Evolutionary conservation across 2,329 filamentous ascomycete genomes (phyloP).

Genomic region (Fusarium brevicatenulatum): DNA sequence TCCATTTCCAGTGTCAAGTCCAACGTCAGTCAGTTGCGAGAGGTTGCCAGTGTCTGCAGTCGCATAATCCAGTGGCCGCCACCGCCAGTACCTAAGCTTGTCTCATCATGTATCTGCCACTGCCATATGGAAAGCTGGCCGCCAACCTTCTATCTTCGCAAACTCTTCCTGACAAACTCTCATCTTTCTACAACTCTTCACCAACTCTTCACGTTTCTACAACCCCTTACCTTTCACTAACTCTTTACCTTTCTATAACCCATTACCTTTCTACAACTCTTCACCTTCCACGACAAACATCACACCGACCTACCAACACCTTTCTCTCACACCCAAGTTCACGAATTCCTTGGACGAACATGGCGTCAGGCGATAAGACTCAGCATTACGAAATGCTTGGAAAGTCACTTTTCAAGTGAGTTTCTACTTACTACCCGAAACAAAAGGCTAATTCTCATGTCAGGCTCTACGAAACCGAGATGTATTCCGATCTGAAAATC

Average conservation of each 20-base stretch:
- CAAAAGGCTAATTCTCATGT: background rate
- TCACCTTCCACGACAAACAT: too few species aligned
- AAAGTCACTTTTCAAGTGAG: background rate
- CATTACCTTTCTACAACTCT: too few species aligned
- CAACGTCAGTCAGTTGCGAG: background rate
- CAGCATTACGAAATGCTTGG: background rate
- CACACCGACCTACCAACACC: background rate
- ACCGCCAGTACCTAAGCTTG: background rate
- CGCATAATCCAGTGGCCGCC: background rate
- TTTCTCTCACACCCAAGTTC: background rate
- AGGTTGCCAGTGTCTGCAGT: background rate
- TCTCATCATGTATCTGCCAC: background rate
- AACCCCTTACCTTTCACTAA: background rate
- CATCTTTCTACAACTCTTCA: background rate
- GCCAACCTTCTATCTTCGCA: background rate
- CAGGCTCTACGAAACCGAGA: background rate
- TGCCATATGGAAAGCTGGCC: background rate
- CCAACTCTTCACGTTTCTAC: background rate
- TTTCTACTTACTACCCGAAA: background rate
- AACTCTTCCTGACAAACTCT: background rate
- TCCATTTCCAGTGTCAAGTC: background rate
- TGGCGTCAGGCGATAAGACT: background rate
- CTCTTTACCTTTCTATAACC: background rate
- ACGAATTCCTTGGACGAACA: background rate
- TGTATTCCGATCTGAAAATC: background rate